Percentiles rank a stretch among this genome's conserved stretches.
phyloP scores from a whole-genome alignment of 2,329 filamentous ascomycete species.

The Fusarium concolor region DNA sequence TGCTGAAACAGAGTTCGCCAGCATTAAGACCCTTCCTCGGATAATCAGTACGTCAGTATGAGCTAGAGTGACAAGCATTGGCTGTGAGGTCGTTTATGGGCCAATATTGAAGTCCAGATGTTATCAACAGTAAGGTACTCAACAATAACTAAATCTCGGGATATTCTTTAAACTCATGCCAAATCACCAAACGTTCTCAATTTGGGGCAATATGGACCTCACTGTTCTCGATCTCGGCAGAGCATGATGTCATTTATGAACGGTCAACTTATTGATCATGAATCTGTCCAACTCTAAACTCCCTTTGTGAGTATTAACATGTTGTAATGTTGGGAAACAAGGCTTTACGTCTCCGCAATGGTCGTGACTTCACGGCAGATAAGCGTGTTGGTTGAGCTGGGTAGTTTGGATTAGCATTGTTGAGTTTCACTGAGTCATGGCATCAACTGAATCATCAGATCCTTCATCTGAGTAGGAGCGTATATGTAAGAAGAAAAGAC shows the following conservation, averaged over 20 bases:
- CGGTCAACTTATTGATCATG: neutral
- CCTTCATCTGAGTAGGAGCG: no score
- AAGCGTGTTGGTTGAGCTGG: no score
- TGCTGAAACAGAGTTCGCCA: constrained; percentile 11
- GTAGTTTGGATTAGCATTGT: no score
- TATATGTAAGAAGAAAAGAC: no score
- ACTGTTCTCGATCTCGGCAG: neutral
- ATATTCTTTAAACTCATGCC: neutral
- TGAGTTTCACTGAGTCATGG: no score
- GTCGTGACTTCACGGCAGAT: neutral
- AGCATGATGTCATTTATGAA: neutral
- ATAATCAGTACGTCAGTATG: constrained; percentile 1
- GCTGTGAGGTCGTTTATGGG: neutral
- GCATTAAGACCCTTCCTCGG: neutral
- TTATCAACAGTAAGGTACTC: neutral
- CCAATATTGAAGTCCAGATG: neutral
- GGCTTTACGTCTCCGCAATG: no score
- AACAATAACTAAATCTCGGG: neutral
- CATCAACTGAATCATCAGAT: no score
- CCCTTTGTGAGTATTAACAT: no score
- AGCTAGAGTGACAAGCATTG: neutral
- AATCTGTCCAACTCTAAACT: neutral
- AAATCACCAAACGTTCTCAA: neutral
- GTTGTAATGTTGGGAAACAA: no score
- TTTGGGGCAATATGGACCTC: neutral